Base-by-base conservation (phyloP, 768 basidiomycete species). In the Chiua virens region DNA sequence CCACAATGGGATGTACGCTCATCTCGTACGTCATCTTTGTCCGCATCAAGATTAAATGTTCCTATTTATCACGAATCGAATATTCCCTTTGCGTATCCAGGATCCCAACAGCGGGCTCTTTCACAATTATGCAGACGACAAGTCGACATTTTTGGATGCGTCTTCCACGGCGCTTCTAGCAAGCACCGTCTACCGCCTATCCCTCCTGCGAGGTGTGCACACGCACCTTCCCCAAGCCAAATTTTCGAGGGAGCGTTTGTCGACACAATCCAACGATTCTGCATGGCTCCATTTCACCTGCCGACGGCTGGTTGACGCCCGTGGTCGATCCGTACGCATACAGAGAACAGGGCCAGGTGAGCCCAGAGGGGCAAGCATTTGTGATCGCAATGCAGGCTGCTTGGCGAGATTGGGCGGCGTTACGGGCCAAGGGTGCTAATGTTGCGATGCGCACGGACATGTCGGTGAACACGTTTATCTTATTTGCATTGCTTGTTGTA, bases 291-390 rank as follows among this genome's bases (percentile, higher is more conserved):
- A 86, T 59, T 77, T 89, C 54, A 76, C 75, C n/a, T 0, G n/a
- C 55, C 9, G 71, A 82, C 35, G 85, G 88, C 3, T 88, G 86
- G 83, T 68, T 92, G 22, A 74, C 71, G 6, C 88, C 88, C 6
- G 89, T 92, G 17, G 88, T 88, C 4, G 74, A 95, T 61, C 92
- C 92, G 0, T 65, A 86, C 47, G 64, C 72, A 2, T 84, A 76
- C 59, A 71, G 73, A 0, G 11, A 54, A 2, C 50, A 79, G 52
- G 85, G 87, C 0, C 51, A 67, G 0, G 20, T 80, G 18, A 88
- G 86, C 52, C 80, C 92, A 2, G 92, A 95, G 66, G 84, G 77
- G 0, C 78, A 94, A 70, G 88, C 87, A 8, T 95, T 95, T 66
- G 80, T 88, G 11, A 65, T 94, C 6, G 76, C 84, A 61, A 75